Evolutionary conservation across 257 asterid genomes (phyloP).

Genomic region (Solanum medicagineum): DNA sequence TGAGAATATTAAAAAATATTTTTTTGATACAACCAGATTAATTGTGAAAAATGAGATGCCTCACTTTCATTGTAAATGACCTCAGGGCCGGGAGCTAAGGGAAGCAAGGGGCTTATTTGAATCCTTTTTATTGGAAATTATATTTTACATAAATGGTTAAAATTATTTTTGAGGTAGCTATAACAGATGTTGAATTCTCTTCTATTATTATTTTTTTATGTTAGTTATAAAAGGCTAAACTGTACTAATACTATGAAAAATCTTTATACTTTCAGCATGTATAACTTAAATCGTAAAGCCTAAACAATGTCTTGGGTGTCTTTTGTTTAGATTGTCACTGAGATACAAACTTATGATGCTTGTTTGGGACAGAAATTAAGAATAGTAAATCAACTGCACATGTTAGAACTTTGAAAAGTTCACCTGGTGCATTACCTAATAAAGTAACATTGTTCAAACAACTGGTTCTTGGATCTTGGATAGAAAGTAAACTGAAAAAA

Average conservation of each 20-base stretch:
- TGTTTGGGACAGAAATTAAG: not conserved
- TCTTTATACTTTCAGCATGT: not conserved
- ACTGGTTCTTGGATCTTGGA: not conserved
- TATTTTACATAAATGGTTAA: not conserved
- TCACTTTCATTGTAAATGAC: not conserved
- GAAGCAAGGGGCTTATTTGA: not conserved
- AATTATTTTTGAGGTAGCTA: not conserved
- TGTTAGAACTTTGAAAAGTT: not conserved
- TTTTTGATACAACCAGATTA: not conserved
- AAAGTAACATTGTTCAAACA: not conserved
- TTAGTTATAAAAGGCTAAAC: too few relatives aligned
- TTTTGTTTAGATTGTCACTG: not conserved
- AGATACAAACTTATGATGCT: not conserved
- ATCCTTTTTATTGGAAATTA: not conserved
- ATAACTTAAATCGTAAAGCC: not conserved
- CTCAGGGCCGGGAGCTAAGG: not conserved
- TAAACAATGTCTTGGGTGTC: not conserved
- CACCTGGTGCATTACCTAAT: not conserved
- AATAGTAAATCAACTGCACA: not conserved
- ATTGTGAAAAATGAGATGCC: not conserved
- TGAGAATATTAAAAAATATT: too few relatives aligned
- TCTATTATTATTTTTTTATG: too few relatives aligned
- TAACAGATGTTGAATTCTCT: too few relatives aligned
- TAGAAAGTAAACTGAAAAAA: not conserved
- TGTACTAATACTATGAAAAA: not conserved